Base-by-base conservation (phyloP, 2,329 filamentous ascomycete species). In the Malbranchea cinnamomea region DNA sequence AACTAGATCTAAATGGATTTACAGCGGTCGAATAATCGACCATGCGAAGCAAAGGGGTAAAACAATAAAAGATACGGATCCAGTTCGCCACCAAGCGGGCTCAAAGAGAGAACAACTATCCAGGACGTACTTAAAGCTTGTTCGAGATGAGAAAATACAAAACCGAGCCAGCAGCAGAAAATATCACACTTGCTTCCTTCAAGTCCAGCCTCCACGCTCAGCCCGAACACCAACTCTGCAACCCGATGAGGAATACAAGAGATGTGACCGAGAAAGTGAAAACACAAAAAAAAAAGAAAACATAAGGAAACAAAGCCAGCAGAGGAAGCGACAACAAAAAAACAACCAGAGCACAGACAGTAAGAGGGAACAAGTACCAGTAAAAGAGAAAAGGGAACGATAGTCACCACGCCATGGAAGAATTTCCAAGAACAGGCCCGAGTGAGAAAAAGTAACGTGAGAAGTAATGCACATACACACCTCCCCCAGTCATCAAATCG, bases 401-500 rank as follows among this genome's bases (percentile, higher is more conserved):
- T 23, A 23, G 22, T 12, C 8, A 29, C 12, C 5, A 23, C 21
- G 16, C 30, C 12, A 31, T 24, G 19, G 17, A 21, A 18, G 13
- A 16, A 30, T 18, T 21, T 16, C 12, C 24, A 25, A 15, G 22
- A n/a, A 31, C 13, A 37, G 9, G 28, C 19, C 19, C 7, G 13
- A 32, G 10, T 26, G 31, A 26, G 31, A 23, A 34, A 33, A 38
- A 34, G 31, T 23, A 29, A 19, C n/a, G 21, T 17, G 21, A 13
- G 30, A 24, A 24, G 27, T 26, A 30, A 15, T 20, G 31, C 37
- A 43, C 35, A 43, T 27, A 37, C n/a, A n/a, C n/a, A n/a, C n/a
- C n/a, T 37, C 40, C 40, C 42, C 41, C 42, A 41, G 42, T 41
- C 48, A 36, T 41, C 40, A 37, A 45, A 30, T 37, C 33, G 39